Conservation (phyloP, 2,329 filamentous ascomycete species). For the Neophaeococcomyces aloes region DNA sequence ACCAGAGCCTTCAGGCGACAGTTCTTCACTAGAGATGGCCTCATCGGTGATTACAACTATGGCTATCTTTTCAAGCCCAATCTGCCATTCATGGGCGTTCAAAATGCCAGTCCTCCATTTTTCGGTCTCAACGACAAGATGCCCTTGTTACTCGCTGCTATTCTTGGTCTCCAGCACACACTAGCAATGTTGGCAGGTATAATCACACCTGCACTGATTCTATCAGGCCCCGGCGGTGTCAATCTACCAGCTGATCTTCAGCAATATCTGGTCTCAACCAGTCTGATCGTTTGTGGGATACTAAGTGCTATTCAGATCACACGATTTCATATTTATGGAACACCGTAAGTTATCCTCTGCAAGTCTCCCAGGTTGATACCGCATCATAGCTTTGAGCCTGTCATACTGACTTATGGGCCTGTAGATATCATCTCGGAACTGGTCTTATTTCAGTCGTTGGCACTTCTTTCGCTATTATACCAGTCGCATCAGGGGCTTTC, state of each 20-base stretch:
- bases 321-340: conserved; percentile 51
- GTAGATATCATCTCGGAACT: conserved; percentile 50
- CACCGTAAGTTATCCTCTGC: no score
- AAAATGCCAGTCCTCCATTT: conserved; percentile 51
- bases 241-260: conserved; percentile 46
- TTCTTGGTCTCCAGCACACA: conserved; percentile 60
- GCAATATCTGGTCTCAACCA: conserved; percentile 58
- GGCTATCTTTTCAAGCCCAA: conserved; percentile 72
- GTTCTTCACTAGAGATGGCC: conserved; percentile 55
- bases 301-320: conserved; percentile 57
- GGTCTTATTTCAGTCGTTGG: conserved; percentile 59
- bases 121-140: conserved; percentile 61
- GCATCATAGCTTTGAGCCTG: no score
- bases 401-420: no score
- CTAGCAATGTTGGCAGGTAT: conserved; percentile 55
- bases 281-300: conserved; percentile 57
- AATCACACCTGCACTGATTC: conserved; percentile 55
- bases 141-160: conserved; percentile 53
- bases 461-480: conserved; percentile 57
- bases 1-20: no score
- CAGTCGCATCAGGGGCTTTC: conserved; percentile 53
- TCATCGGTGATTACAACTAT: conserved; percentile 84
- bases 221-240: conserved; percentile 45
- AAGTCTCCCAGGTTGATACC: no score
- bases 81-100: conserved; percentile 75